These are phyloP conservation scores for Colletotrichum echinochloae DNA, from an alignment of 2,329 filamentous ascomycete species.

Conservation along the genomic window DNA sequence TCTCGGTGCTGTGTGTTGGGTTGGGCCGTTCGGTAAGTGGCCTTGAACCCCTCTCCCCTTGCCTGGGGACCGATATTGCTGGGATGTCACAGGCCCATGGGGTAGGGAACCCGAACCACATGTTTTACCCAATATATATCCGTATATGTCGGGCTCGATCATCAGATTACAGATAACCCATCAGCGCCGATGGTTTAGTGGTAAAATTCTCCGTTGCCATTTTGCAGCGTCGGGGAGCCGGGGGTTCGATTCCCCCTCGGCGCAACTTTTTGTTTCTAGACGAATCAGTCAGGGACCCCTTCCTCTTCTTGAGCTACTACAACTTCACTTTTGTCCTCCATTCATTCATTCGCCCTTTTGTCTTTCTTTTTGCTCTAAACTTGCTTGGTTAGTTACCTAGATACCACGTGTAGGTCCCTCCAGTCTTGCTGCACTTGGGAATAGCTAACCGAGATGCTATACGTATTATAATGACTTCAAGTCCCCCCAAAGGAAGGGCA, in stretches of 20 bases:
- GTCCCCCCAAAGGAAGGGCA: not conserved
- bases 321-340: not conserved
- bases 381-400: too few species aligned
- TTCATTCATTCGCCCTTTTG: not conserved
- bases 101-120: not conserved
- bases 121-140: rapidly evolving
- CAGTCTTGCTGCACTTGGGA: not conserved
- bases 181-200: constrained; percentile 19
- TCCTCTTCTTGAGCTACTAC: not conserved
- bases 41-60: not conserved
- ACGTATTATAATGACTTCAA: not conserved
- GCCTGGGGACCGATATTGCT: not conserved
- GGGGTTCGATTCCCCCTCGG: constrained; percentile 24
- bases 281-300: not conserved
- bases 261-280: not conserved
- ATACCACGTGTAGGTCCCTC: not conserved
- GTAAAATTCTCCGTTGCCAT: constrained; percentile 26
- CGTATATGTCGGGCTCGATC: rapidly evolving
- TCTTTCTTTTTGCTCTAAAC: not conserved
- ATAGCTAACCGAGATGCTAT: not conserved
- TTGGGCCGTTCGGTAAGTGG: not conserved
- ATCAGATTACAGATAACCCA: not conserved
- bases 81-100: not conserved
- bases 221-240: constrained; percentile 21
- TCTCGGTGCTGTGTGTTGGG: not conserved